Evolutionary conservation across 441 rosid species (phyloP).

Genomic region (Arabidopsis hybrid): DNA sequence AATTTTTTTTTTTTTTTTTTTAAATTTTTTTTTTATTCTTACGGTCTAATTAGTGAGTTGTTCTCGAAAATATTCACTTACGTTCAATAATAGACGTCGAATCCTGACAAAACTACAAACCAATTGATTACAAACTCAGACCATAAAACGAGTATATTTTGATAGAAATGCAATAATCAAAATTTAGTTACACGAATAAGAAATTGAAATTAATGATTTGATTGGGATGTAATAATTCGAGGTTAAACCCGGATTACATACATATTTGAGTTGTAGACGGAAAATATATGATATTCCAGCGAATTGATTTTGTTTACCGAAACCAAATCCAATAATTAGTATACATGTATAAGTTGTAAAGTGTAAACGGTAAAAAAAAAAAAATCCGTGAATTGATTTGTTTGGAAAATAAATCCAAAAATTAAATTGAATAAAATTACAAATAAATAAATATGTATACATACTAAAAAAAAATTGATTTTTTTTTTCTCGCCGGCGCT

Average conservation of each 20-base stretch:
- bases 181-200: not conserved
- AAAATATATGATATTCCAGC: not conserved
- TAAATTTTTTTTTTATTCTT: no score
- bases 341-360: not conserved
- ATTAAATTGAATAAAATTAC: conserved; percentile 17
- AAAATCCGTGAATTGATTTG: not conserved
- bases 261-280: not conserved
- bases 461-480: conserved; percentile 1
- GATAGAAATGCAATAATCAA: not conserved
- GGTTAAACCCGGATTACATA: no score
- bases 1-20: no score
- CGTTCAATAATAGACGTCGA: not conserved
- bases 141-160: not conserved
- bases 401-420: not conserved
- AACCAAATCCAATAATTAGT: not conserved
- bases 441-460: conserved; percentile 20
- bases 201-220: no score
- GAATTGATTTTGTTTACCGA: not conserved
- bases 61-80: not conserved
- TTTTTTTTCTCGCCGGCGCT: conserved; percentile 19
- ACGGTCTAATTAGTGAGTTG: not conserved
- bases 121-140: not conserved
- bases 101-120: not conserved
- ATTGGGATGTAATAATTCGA: not conserved
- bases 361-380: not conserved